Base-by-base conservation (phyloP, 148 eudicot genomes). In the Beta vulgaris region DNA sequence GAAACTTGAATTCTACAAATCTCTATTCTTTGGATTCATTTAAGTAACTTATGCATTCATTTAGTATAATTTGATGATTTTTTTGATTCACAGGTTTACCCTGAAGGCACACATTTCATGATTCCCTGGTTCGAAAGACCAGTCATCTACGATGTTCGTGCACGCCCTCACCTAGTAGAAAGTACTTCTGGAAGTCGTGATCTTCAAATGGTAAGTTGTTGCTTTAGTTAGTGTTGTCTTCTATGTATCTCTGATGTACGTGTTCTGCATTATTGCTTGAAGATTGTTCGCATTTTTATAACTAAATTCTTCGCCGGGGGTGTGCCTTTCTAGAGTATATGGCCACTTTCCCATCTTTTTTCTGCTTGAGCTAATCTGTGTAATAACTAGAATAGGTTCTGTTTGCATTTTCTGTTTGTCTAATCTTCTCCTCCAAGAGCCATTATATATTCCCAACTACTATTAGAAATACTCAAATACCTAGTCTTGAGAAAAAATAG, bases 111-210 rank as follows among this genome's bases (percentile, higher is more conserved):
- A 40, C 98, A 94, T 76, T 75, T 94, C 65, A 85, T 94, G 83
- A 71, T 91, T 63, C 98, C 98, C 34, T 91, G 97, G 98, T 85
- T 94, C 78, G 98, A 94, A 60, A 91, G 98, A 77, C 97, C 98
- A 12, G 68, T 86, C 54, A 94, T 94, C 37, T 94, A 94, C 77
- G 98, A 94, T 83, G 96, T 94, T 39, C 97, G 98, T 71, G 97
- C 98, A 49, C 93, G 91, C 18, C 98, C 98, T 58, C 87, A 90
- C 82, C 79, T 94, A 66, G 93, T 90, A 49, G 96, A 94, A 81
- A 92, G 98, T 82, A 91, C 96, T 8, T 88, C 98, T 37, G 98
- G 98, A 42, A 94, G 98, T 69, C 98, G 91, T 83, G 98, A 94
- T 73, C 98, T 94, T 55, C 98, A 94, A 82, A 94, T 94, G 98